Evolutionary conservation across 352 stramenopile genomes (phyloP), one percentile per base, ranked within the genome.

Genomic region (Peronospora farinosa): DNA sequence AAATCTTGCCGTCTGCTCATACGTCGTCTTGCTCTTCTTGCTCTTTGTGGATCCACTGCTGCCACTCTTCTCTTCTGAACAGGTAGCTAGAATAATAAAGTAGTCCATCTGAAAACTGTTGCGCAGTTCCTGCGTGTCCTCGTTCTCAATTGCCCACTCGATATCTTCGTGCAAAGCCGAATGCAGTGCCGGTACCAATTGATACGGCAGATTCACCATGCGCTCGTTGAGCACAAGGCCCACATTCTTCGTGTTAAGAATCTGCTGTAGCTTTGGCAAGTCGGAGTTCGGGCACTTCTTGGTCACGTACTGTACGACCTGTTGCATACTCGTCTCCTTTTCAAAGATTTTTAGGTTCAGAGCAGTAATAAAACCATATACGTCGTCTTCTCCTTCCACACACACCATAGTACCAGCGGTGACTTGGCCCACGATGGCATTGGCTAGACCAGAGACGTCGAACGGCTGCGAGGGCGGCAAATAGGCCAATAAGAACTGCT

Each of bases 151-250:
- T 2, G 80, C 81, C 83, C 83, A 94, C 54, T 91, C 81, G 41
- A 94, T 86, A 56, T 94, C 83, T 37, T 92, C 68, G 37, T 94
- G 80, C 25, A 94, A 57, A 41, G 83, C 83, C 43, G 67, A 78
- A 57, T 94, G 83, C 13, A 94, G 52, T 27, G 78, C 69, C 25
- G 83, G 80, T 40, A 94, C 78, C 11, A 94, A 57, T 40, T 94
- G 83, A 51, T 94, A 92, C 30, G 83, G 83, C 38, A 92, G 60
- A 59, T 94, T 94, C 35, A 92, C 74, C 74, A 94, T 90, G 52
- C 83, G 80, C 47, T 90, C 76, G 51, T 89, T 92, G 36, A 94
- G 31, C 17, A 94, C 61, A 25, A 94, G 65, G 0, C 66, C 83
- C 11, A 92, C 79, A 2, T 60, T 67, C 40, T 83, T 84, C 25